A percentile compares a stretch with the other conserved stretches of the same genome.
Evolutionary conservation across 2,329 filamentous ascomycete species (phyloP).

Genomic region (Aspergillus sp.): DNA sequence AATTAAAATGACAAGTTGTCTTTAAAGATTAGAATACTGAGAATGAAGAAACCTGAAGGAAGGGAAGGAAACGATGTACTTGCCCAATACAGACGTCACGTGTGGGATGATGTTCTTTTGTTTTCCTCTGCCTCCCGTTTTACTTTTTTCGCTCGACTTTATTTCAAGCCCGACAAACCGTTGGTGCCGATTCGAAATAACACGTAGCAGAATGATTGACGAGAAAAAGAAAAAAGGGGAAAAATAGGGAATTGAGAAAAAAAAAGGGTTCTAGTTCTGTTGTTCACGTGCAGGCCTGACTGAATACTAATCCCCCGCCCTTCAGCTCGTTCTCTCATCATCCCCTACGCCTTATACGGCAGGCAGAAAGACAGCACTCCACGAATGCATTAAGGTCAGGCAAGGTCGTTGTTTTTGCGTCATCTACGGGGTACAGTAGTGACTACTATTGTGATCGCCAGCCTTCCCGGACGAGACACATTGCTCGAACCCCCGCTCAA

Average conservation of each 20-base stretch:
- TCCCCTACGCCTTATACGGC: no score
- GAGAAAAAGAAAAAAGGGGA: not conserved
- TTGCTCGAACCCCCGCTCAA: not conserved
- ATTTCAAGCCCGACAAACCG: not conserved
- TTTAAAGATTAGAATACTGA: conserved; percentile 1
- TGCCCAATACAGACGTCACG: conserved; percentile 13
- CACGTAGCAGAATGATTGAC: not conserved
- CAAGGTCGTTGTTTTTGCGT: no score
- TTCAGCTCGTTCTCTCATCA: no score
- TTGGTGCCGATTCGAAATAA: not conserved
- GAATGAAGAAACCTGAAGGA: conserved; percentile 1
- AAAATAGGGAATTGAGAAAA: no score
- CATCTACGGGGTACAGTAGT: no score
- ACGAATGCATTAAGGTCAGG: no score
- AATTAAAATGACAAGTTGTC: not conserved
- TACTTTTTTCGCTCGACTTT: not conserved
- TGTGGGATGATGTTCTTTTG: conserved; percentile 10
- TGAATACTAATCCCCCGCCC: no score
- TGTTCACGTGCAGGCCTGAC: no score
- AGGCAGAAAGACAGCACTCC: no score
- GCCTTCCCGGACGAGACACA: not conserved
- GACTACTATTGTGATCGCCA: not conserved
- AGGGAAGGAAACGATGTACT: conserved; percentile 6
- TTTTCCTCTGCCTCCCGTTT: not conserved
- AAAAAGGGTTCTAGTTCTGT: no score